phyloP scores from a whole-genome alignment of 345 rosid species.

The Hibiscus syriacus region DNA sequence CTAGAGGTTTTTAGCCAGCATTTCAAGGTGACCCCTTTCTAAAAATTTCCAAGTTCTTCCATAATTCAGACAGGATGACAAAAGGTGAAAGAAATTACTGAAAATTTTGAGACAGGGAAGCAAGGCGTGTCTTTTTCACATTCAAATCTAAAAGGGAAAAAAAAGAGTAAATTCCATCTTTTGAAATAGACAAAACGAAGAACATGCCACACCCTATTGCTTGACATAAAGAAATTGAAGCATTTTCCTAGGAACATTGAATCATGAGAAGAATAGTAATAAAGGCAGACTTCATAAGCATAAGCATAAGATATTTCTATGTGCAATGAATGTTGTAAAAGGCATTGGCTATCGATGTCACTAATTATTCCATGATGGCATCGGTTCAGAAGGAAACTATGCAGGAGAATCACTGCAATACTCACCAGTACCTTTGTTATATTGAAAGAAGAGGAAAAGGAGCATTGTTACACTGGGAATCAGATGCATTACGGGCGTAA shows the following conservation, averaged over 20 bases:
- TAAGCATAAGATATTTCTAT: background rate
- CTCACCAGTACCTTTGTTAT: background rate
- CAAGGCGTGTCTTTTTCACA: background rate
- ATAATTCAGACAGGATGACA: background rate
- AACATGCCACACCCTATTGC: background rate
- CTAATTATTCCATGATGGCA: background rate
- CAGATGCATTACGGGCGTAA: background rate
- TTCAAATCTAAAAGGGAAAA: too few relatives aligned
- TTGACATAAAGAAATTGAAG: background rate
- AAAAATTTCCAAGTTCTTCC: background rate
- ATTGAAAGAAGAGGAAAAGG: background rate
- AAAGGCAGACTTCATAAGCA: background rate
- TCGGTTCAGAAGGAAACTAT: background rate
- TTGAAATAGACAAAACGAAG: background rate
- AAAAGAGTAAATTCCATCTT: too few relatives aligned
- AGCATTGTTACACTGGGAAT: background rate
- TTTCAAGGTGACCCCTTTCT: background rate
- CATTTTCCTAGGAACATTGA: background rate
- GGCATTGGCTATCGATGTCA: too few relatives aligned
- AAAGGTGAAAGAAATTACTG: background rate
- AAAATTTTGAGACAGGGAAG: background rate
- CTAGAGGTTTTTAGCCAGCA: background rate
- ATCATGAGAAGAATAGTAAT: too few relatives aligned
- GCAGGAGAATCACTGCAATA: too few relatives aligned
- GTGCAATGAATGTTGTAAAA: slow-evolving; percentile 1